Evolutionary conservation across 116 monocot genomes (phyloP), one percentile per base, ranked within the genome.

Genomic region (Dioscorea cayenensis): DNA sequence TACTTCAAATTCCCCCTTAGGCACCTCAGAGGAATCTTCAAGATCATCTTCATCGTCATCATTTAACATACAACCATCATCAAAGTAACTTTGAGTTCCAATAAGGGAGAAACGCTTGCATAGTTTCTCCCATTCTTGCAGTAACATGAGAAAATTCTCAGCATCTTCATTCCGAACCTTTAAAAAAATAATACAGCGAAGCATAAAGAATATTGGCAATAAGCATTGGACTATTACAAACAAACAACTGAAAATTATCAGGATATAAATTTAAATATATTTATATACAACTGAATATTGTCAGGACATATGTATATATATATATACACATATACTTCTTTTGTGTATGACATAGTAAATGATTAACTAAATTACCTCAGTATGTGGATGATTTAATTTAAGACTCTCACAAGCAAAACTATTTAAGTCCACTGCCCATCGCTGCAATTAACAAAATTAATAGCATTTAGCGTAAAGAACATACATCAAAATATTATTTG

Each of bases 161-260:
- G 89, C 89, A 25, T 83, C 80, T 55, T 89, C 89, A 72, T 89
- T 85, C 13, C 89, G 67, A 4, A 89, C 89, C 89, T 89, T 3
- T 1, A 73, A 14, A 58, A 71, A 12, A 20, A 13, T 9, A 58
- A 71, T 8, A 25, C 25, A 25, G 25, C 1, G 13, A 16, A 4
- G 43, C 43, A 32, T 32, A 32, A 32, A 32, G 32, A 32, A 32
- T 2, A 2, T 32, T 32, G 32, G 32, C 32, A 1, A 32, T 32
- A 17, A 25, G 25, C 25, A 25, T 0, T 19, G 65, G 20, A 37
- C n/a, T 50, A 71, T 23, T 59, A 63, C 51, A 6, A 29, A 32
- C 32, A 32, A 32, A 29, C 29, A 29, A 32, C 32, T 32, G 32
- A 32, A 32, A 32, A 32, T 4, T 32, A 2, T 4, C 32, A 32